Percentiles rank a stretch among this genome's conserved stretches.
Conservation (phyloP, 352 stramenopile species). For the Blastocystis sp. region DNA sequence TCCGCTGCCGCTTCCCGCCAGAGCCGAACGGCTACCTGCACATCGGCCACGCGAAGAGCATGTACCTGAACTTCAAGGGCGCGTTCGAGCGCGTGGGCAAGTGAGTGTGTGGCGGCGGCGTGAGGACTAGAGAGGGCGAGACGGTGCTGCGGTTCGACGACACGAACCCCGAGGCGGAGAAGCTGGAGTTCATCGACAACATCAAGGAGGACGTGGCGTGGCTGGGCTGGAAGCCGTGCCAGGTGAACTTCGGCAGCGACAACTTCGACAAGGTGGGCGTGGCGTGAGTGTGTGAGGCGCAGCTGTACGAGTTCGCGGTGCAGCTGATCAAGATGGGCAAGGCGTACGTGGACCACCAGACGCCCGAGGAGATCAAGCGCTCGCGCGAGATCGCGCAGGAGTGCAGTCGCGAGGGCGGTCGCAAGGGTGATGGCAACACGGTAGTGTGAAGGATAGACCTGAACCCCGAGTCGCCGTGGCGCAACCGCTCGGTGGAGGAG, state of each 20-base stretch:
- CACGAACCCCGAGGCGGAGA: conserved; percentile 97
- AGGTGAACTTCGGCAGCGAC: conserved; percentile 92
- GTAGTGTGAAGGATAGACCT: conserved; percentile 70
- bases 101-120: not conserved
- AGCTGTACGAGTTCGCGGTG: conserved; percentile 92
- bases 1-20: conserved; percentile 94
- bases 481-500: conserved; percentile 86
- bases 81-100: conserved; percentile 37
- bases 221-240: conserved; percentile 72
- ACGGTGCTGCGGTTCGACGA: conserved; percentile 95
- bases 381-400: conserved; percentile 79
- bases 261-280: conserved; percentile 89
- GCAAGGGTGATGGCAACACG: not conserved
- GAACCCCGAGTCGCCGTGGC: conserved; percentile 76
- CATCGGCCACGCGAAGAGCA: conserved; percentile 96
- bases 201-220: conserved; percentile 84
- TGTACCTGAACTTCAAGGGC: conserved; percentile 59
- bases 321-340: conserved; percentile 88
- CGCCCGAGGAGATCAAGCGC: conserved; percentile 79
- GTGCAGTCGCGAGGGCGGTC: conserved; percentile 74
- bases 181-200: conserved; percentile 93
- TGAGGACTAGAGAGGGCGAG: conserved; percentile 75
- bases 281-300: not conserved
- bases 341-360: conserved; percentile 92
- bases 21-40: conserved; percentile 98